These are phyloP conservation scores for Schwanniomyces vanrijiae DNA, from an alignment of 805 yeast genomes.

Conservation along the genomic window DNA sequence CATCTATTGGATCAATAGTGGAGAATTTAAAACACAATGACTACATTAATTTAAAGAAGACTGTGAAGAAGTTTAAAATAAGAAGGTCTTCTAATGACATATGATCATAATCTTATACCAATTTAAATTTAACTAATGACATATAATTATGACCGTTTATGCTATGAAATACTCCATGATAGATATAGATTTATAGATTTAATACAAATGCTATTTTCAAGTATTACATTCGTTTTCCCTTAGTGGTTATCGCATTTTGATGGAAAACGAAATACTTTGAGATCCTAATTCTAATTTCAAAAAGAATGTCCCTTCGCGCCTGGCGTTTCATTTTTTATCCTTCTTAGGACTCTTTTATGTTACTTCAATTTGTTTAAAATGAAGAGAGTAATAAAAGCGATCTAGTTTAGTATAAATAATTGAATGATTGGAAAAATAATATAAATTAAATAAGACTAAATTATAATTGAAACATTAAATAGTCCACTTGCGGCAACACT, in stretches of 20 bases:
- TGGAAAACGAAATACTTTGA: neutral
- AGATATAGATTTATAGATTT: neutral
- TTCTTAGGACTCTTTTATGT: neutral
- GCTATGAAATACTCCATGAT: neutral
- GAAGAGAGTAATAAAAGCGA: neutral
- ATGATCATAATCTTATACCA: neutral
- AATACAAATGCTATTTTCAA: neutral
- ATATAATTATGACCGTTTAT: neutral
- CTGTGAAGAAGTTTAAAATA: conserved; percentile 29
- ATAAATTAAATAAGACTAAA: neutral
- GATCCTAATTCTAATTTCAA: neutral
- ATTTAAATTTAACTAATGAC: neutral
- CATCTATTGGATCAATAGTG: conserved; percentile 30
- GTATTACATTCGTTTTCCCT: neutral
- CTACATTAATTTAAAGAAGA: conserved; percentile 24
- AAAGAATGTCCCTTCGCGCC: neutral
- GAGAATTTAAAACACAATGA: conserved; percentile 27
- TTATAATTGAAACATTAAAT: neutral
- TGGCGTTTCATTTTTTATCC: neutral
- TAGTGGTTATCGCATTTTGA: neutral
- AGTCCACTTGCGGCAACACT: neutral
- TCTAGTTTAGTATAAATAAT: neutral
- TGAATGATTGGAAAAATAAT: neutral
- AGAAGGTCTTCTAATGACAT: conserved; percentile 28
- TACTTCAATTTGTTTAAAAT: neutral